These are phyloP conservation scores for Pseudogymnoascus sp. DNA, from an alignment of 2,329 filamentous ascomycete genomes.

Conservation along the genomic window DNA sequence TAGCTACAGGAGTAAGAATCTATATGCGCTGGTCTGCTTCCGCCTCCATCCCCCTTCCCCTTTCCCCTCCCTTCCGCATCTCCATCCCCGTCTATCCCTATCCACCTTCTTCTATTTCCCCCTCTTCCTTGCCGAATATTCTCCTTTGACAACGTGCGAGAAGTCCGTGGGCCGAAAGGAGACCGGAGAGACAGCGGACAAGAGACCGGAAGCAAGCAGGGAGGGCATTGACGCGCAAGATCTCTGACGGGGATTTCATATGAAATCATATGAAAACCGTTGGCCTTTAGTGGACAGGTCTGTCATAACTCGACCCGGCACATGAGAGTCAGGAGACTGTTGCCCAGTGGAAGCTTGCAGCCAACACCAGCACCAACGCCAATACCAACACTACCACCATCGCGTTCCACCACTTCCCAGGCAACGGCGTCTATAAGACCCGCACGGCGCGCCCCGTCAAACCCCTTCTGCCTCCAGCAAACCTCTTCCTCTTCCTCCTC, in stretches of 20 bases:
- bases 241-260: not conserved
- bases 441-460: not conserved
- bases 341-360: not conserved
- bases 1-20: not conserved
- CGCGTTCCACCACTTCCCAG: not conserved
- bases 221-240: not conserved
- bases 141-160: not conserved
- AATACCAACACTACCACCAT: not conserved
- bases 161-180: not conserved
- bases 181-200: not conserved
- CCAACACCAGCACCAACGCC: not conserved
- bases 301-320: not conserved
- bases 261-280: not conserved
- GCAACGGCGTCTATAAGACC: slow-evolving; percentile 4
- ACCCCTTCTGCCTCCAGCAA: not conserved
- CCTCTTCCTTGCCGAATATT: slow-evolving; percentile 5
- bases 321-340: not conserved
- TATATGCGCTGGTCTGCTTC: not conserved
- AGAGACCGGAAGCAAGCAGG: not conserved
- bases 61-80: not conserved
- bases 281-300: not conserved
- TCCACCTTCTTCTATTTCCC: not conserved
- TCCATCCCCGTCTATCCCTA: not conserved
- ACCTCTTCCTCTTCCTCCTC: not conserved
- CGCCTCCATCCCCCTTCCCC: not conserved